Evolutionary conservation across 1,284 basidiomycete species (phyloP).

Genomic region (Rhodotorula sp.): DNA sequence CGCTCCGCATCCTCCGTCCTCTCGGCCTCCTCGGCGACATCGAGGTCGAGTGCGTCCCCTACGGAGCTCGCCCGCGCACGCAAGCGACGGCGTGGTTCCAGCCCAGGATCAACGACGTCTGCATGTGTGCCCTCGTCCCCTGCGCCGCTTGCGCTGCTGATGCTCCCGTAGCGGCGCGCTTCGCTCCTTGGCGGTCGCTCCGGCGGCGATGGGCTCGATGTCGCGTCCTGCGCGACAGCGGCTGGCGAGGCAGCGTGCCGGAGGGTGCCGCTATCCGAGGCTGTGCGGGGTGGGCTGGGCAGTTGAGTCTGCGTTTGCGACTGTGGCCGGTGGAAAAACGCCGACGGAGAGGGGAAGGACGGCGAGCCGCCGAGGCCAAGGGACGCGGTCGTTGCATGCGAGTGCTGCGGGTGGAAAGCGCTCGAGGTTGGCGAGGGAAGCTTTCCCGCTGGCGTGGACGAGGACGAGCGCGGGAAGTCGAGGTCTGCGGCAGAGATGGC

Average conservation of each 20-base stretch:
- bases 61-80: neutral
- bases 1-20: neutral
- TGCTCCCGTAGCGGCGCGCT: neutral
- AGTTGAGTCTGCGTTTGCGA: neutral
- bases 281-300: neutral
- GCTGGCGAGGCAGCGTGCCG: neutral
- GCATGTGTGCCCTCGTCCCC: too few relatives aligned
- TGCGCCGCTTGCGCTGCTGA: neutral
- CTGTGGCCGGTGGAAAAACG: neutral
- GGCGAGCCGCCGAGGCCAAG: conserved; percentile 1
- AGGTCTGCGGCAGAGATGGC: conserved; percentile 16
- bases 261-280: neutral
- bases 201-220: neutral
- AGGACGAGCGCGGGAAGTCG: conserved; percentile 9
- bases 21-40: neutral
- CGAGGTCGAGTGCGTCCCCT: neutral
- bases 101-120: neutral
- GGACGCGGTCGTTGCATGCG: neutral
- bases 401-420: neutral
- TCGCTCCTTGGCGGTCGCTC: conserved; percentile 20
- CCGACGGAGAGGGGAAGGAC: neutral
- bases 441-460: neutral
- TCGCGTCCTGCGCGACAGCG: neutral
- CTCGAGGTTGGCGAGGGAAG: neutral
- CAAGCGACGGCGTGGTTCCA: neutral